Percentiles rank a stretch among this genome's conserved stretches.
Conservation (phyloP, 768 basidiomycete genomes). For the Lactarius deliciosus region DNA sequence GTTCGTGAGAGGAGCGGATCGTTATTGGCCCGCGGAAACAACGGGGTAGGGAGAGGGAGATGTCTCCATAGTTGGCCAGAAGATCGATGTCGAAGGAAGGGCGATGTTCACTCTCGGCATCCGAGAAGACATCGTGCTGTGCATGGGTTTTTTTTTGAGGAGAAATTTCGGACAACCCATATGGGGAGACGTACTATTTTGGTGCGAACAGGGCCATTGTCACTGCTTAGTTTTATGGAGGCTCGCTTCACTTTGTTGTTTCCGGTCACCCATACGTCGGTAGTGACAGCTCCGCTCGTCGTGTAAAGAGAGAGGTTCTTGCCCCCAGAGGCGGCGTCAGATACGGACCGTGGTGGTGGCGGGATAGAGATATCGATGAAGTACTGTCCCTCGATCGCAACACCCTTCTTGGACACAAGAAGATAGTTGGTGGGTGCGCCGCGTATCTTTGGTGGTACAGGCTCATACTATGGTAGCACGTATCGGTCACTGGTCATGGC, state of each 20-base stretch:
- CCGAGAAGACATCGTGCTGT: background rate
- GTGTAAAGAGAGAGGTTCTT: constrained; percentile 14
- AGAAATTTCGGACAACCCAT: background rate
- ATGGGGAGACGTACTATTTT: constrained; percentile 10
- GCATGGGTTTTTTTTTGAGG: background rate
- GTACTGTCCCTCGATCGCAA: constrained; percentile 4
- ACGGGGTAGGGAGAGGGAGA: constrained; percentile 13
- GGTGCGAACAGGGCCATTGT: background rate
- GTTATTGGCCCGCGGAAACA: constrained; percentile 14
- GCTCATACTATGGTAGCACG: background rate
- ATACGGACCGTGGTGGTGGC: background rate
- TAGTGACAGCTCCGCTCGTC: constrained; percentile 4
- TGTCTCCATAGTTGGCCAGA: constrained; percentile 8
- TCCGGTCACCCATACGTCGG: constrained; percentile 8
- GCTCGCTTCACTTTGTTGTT: background rate
- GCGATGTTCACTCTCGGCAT: background rate
- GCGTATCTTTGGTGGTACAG: background rate
- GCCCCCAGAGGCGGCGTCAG: background rate
- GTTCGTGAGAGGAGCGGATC: constrained; percentile 9
- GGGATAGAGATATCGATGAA: constrained; percentile 13
- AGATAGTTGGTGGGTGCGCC: constrained; percentile 10
- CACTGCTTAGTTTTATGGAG: background rate
- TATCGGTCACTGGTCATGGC: background rate
- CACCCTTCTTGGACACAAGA: background rate
- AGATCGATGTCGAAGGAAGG: constrained; percentile 10